Conservation (phyloP, 495 filamentous ascomycete genomes). For the Aspergillus leporis region DNA sequence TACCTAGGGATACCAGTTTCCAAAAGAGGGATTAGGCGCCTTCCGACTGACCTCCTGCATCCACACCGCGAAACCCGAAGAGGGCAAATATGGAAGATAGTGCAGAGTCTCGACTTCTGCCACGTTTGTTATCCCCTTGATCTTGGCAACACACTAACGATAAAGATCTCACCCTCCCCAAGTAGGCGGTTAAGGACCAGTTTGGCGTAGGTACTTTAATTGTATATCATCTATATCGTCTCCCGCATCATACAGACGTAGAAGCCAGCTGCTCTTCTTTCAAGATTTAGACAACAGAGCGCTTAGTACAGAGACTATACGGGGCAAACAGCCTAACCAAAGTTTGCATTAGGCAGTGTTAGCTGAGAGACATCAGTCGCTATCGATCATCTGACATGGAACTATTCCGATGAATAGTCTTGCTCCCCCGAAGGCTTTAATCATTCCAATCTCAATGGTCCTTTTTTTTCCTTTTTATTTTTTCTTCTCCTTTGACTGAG, state of each 20-base stretch:
- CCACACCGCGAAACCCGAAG: slow-evolving; percentile 6
- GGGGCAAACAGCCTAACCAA: no score
- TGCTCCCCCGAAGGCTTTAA: background rate
- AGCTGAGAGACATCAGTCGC: background rate
- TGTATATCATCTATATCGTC: slow-evolving; percentile 1
- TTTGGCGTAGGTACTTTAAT: slow-evolving; percentile 5
- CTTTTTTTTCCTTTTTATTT: slow-evolving; percentile 2
- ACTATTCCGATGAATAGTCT: background rate
- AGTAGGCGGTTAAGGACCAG: slow-evolving; percentile 11
- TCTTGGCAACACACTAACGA: slow-evolving; percentile 30
- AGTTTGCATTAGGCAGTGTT: no score
- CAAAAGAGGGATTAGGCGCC: slow-evolving; percentile 12
- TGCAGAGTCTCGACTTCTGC: slow-evolving; percentile 26
- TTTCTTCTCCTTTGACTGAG: background rate
- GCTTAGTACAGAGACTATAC: background rate
- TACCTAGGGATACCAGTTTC: slow-evolving; percentile 1
- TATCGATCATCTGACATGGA: slow-evolving; percentile 9
- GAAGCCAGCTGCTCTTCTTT: background rate
- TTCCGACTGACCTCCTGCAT: slow-evolving; percentile 20
- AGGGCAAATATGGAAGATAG: background rate
- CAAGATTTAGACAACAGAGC: background rate
- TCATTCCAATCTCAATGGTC: background rate
- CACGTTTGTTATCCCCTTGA: slow-evolving; percentile 30
- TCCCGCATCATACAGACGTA: background rate
- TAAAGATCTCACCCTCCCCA: slow-evolving; percentile 30